Conservation (phyloP, 352 stramenopile species). For the Globisporangium paroecandrum region DNA sequence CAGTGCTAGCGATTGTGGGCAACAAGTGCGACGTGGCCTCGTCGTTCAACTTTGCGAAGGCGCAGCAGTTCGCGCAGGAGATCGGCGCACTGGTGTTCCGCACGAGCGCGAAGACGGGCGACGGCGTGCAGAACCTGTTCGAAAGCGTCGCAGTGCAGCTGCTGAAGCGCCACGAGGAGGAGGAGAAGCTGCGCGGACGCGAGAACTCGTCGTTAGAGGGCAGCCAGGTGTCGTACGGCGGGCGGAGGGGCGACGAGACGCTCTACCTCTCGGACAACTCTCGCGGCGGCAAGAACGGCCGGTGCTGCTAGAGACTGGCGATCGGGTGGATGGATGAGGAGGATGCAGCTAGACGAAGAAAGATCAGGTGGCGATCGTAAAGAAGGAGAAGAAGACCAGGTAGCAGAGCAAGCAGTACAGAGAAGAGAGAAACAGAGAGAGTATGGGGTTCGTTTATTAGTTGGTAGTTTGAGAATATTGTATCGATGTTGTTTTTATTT, state of each 20-base stretch:
- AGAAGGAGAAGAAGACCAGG: not conserved
- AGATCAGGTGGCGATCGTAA: not conserved
- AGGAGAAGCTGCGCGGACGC: constrained; percentile 41
- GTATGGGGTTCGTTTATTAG: constrained; percentile 4
- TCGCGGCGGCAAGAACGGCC: constrained; percentile 5
- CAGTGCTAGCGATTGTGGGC: constrained; percentile 75
- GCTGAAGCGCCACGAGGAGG: constrained; percentile 76
- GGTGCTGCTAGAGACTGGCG: constrained; percentile 13
- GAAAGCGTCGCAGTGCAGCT: constrained; percentile 68
- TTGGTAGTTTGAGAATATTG: constrained; percentile 15
- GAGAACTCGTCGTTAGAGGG: constrained; percentile 36
- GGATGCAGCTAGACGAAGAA: not conserved
- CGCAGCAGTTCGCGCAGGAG: constrained; percentile 70
- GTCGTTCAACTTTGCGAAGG: constrained; percentile 61
- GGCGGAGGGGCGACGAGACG: constrained; percentile 18
- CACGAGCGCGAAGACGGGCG: constrained; percentile 79
- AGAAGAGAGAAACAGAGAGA: not conserved
- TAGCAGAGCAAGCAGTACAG: not conserved
- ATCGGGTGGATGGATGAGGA: not conserved
- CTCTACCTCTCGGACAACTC: constrained; percentile 16
- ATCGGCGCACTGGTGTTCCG: constrained; percentile 82
- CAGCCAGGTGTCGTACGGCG: constrained; percentile 28
- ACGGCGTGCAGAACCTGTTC: constrained; percentile 74
- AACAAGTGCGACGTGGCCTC: constrained; percentile 80
- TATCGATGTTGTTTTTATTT: constrained; percentile 16